Percentiles rank a stretch among this genome's conserved stretches.
Conservation (phyloP, 306 rosid genomes). For the Ormosia semicastrata region DNA sequence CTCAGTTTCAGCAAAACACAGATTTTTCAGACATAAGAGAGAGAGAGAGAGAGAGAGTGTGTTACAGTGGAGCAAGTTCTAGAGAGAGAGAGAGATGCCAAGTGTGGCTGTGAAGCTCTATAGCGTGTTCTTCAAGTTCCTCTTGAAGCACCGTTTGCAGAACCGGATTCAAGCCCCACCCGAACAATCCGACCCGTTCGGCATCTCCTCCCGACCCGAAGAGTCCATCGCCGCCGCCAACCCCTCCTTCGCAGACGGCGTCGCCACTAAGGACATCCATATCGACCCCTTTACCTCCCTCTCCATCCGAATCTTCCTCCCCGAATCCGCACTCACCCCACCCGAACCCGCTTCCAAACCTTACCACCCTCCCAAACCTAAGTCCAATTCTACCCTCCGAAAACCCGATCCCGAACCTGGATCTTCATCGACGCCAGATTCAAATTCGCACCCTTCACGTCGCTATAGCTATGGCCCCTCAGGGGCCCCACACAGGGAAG, state of each 20-base stretch:
- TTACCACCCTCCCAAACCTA: constrained; percentile 30
- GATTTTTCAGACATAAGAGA: background rate
- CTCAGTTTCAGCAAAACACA: constrained; percentile 25
- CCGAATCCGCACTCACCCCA: constrained; percentile 75
- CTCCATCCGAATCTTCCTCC: constrained; percentile 86
- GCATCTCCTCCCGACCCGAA: constrained; percentile 86
- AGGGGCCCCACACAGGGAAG: constrained; percentile 23
- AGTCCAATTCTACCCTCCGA: constrained; percentile 1
- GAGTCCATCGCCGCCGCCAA: constrained; percentile 74
- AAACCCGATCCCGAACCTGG: constrained; percentile 39
- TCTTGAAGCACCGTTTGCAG: constrained; percentile 97
- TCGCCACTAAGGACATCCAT: constrained; percentile 92
- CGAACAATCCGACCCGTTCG: constrained; percentile 62
- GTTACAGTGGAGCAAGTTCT: constrained; percentile 2
- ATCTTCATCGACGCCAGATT: constrained; percentile 24
- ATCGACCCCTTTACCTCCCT: constrained; percentile 82
- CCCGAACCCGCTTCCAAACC: constrained; percentile 57
- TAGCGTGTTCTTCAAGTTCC: constrained; percentile 98
- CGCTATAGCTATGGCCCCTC: constrained; percentile 68
- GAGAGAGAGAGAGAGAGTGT: background rate
- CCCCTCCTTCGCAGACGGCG: constrained; percentile 75
- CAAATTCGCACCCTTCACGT: constrained; percentile 28
- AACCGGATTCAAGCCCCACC: constrained; percentile 75
- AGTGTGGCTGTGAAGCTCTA: constrained; percentile 97
- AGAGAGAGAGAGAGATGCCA: constrained; percentile 60